phyloP scores from a whole-genome alignment of 106 monocot genomes.

The Xerophyta viscosa region DNA sequence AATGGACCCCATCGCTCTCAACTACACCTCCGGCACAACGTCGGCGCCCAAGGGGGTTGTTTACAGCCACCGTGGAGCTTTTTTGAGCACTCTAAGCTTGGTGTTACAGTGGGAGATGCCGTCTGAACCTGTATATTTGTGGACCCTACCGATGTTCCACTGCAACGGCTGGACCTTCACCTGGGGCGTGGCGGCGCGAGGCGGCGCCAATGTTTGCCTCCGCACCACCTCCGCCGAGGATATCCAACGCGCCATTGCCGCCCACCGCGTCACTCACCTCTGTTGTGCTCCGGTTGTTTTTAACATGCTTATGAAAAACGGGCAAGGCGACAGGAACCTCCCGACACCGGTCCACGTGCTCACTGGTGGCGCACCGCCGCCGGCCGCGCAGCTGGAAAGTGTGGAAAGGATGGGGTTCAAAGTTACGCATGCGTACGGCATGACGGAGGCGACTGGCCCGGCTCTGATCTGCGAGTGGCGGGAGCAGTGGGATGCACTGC shows the following conservation, averaged over 20 bases:
- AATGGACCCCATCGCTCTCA: slow-evolving; percentile 68
- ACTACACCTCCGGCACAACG: slow-evolving; percentile 93
- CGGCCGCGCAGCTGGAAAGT: slow-evolving; percentile 41
- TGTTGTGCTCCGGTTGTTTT: slow-evolving; percentile 77
- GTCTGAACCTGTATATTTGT: slow-evolving; percentile 66
- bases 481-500: slow-evolving; percentile 38
- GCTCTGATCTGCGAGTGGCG: slow-evolving; percentile 85
- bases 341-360: slow-evolving; percentile 35
- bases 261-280: slow-evolving; percentile 73
- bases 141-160: slow-evolving; percentile 95
- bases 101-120: slow-evolving; percentile 76
- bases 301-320: slow-evolving; percentile 36
- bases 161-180: slow-evolving; percentile 97
- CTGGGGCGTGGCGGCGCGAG: slow-evolving; percentile 82
- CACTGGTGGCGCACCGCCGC: slow-evolving; percentile 79
- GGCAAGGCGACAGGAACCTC: slow-evolving; percentile 14
- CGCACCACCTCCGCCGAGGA: slow-evolving; percentile 36
- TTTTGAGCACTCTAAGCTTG: slow-evolving; percentile 57
- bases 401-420: slow-evolving; percentile 58
- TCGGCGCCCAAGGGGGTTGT: slow-evolving; percentile 84
- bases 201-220: slow-evolving; percentile 77
- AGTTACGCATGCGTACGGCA: slow-evolving; percentile 77
- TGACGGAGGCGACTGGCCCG: slow-evolving; percentile 79
- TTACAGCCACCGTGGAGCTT: slow-evolving; percentile 89
- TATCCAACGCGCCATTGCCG: slow-evolving; percentile 55